Evolutionary conservation across 441 rosid species (phyloP), one percentile per base, ranked within the genome.

Genomic region (Brassica balearica): DNA sequence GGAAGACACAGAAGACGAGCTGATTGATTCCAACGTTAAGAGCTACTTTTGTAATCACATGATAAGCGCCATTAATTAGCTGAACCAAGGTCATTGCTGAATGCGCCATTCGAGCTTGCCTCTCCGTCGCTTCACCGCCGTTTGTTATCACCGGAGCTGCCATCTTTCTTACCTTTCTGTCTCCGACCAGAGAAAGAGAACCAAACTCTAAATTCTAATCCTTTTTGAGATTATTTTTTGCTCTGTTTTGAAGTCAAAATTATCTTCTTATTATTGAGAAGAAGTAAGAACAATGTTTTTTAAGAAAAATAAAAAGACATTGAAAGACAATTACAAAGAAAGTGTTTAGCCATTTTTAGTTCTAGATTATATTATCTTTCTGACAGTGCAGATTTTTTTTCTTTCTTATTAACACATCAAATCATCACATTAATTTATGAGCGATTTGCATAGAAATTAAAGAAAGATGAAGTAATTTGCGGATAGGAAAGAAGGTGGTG

Each of bases 11-110:
- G 81, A 95, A 95, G 73, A 95, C 97, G 65, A 95, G 87, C 86
- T 93, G 97, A 77, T 92, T 91, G 77, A 95, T 86, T 6, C 99
- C 98, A 81, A 85, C 92, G 71, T 95, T 92, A 77, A 95, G 97
- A 74, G 99, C 99, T 22, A 92, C 88, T 85, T 95, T 93, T 41
- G 98, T 93, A 67, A 95, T 85, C 20, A 95, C 98, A 74, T 92
- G 98, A 75, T 95, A 93, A 6, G 95, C 98, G 9, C 99, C 99
- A 70, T 87, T 51, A 69, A 88, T 62, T 8, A 95, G 77, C 86
- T 95, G 99, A 59, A 93, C 97, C 63, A 88, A 9, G 17, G 86
- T 92, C 99, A 95, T 85, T 38, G 94, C 90, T 20, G 83, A 79
- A 75, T 95, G 98, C 8, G 99, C 99, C 78, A 69, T 87, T 86